Evolutionary conservation across 208 protist species (phyloP).

Genomic region (Crithidia acanthocephali): DNA sequence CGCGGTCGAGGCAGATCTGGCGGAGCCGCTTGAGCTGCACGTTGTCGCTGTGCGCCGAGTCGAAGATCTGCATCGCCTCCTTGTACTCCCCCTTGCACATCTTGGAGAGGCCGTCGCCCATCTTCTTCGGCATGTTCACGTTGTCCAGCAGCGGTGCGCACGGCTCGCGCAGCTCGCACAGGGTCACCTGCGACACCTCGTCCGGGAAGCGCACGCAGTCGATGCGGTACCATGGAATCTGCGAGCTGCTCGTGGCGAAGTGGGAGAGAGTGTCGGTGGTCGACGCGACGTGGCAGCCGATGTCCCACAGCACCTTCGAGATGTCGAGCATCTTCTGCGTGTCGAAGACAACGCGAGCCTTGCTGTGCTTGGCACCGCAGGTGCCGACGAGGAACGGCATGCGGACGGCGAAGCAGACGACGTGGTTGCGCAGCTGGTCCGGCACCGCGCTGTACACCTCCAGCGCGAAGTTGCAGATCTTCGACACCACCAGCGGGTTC

Average conservation of each 20-base stretch:
- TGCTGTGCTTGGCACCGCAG: constrained; percentile 49
- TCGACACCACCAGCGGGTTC: constrained; percentile 60
- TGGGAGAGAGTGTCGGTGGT: constrained; percentile 59
- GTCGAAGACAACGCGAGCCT: constrained; percentile 47
- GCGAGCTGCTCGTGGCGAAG: constrained; percentile 40
- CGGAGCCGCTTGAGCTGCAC: constrained; percentile 52
- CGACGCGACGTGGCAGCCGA: constrained; percentile 61
- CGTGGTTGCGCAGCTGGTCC: constrained; percentile 32
- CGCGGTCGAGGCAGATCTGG: constrained; percentile 49
- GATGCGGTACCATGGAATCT: constrained; percentile 61
- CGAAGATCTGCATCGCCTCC: constrained; percentile 36
- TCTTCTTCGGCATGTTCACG: constrained; percentile 39
- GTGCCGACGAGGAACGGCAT: constrained; percentile 77
- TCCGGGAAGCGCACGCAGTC: constrained; percentile 57
- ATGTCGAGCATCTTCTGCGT: constrained; percentile 48
- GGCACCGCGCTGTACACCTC: constrained; percentile 48
- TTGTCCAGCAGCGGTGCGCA: constrained; percentile 18
- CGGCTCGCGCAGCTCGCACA: constrained; percentile 58
- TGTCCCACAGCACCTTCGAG: constrained; percentile 53
- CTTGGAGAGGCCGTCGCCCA: constrained; percentile 56
- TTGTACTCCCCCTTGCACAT: constrained; percentile 67
- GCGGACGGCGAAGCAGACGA: constrained; percentile 63
- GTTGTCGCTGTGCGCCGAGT: constrained; percentile 37
- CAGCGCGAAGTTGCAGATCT: constrained; percentile 65
- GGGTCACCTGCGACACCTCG: constrained; percentile 42